These are phyloP conservation scores for Candida germanica DNA, from an alignment of 805 yeast genomes.

Conservation along the genomic window DNA sequence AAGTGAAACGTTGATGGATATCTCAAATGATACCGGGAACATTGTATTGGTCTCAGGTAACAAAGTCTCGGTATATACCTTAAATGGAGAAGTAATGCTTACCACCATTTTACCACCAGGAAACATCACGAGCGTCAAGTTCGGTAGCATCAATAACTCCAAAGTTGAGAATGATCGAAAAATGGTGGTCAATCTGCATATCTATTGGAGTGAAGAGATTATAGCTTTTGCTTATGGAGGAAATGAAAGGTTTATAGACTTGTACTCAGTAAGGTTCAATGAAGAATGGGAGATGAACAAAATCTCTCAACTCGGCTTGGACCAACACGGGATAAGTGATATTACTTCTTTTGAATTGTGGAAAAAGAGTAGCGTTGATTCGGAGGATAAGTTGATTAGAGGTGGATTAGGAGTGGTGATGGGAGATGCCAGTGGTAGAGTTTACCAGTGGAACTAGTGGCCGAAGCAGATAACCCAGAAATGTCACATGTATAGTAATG, in stretches of 20 bases:
- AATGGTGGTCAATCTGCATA: constrained; percentile 23
- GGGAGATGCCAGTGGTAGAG: constrained; percentile 54
- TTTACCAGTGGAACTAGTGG: constrained; percentile 27
- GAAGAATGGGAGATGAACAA: constrained; percentile 11
- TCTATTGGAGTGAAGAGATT: constrained; percentile 37
- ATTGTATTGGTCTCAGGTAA: constrained; percentile 34
- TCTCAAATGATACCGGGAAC: constrained; percentile 55
- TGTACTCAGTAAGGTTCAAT: constrained; percentile 8
- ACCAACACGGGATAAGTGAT: background rate
- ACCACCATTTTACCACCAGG: constrained; percentile 15
- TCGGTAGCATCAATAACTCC: constrained; percentile 30
- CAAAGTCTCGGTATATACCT: constrained; percentile 39
- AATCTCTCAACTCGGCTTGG: constrained; percentile 7
- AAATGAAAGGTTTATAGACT: constrained; percentile 2
- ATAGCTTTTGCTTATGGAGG: constrained; percentile 16
- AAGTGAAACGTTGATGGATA: constrained; percentile 31
- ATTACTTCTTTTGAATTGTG: constrained; percentile 30
- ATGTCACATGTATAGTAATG: background rate
- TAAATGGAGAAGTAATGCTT: constrained; percentile 51
- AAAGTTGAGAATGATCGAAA: constrained; percentile 22
- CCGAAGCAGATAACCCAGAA: too few relatives aligned
- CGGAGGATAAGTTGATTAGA: constrained; percentile 33
- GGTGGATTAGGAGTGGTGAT: constrained; percentile 43
- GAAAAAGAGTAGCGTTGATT: constrained; percentile 27
- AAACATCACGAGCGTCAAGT: constrained; percentile 20